Evolutionary conservation across 2,329 filamentous ascomycete genomes (phyloP).

Genomic region (Trichothecium roseum): DNA sequence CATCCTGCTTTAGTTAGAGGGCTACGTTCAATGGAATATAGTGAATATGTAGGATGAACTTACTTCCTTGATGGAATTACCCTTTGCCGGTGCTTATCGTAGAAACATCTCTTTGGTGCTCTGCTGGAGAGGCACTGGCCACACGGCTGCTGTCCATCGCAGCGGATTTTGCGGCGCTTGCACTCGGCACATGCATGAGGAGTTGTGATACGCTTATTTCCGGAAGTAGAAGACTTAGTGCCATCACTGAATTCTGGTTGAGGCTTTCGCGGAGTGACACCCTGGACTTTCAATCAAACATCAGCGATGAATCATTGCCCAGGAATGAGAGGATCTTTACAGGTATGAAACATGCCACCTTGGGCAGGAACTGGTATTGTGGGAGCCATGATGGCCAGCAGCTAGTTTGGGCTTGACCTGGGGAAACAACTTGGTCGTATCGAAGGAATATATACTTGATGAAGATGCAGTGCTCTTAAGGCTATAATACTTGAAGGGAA

Average conservation of each 20-base stretch:
- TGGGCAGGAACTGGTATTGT: slow-evolving; percentile 35
- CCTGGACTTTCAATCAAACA: slow-evolving; percentile 30
- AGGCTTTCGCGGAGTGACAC: slow-evolving; percentile 39
- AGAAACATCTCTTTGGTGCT: slow-evolving; percentile 68
- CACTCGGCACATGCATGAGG: slow-evolving; percentile 65
- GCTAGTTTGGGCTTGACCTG: no score
- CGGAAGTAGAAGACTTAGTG: slow-evolving; percentile 25
- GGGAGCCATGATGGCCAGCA: slow-evolving; percentile 20
- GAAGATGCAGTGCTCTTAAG: neutral
- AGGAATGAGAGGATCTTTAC: slow-evolving; percentile 4
- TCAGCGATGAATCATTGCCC: no score
- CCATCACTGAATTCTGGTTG: slow-evolving; percentile 25
- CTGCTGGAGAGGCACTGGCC: slow-evolving; percentile 76
- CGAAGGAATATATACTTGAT: neutral
- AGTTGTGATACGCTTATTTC: slow-evolving; percentile 41
- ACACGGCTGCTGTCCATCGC: slow-evolving; percentile 72
- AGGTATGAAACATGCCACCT: slow-evolving; percentile 40
- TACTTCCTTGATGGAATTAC: slow-evolving; percentile 72
- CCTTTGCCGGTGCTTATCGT: slow-evolving; percentile 69
- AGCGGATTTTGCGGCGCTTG: slow-evolving; percentile 73
- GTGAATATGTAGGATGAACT: slow-evolving; percentile 18
- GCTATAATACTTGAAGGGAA: neutral
- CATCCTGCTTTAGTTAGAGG: slow-evolving; percentile 29
- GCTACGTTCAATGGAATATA: slow-evolving; percentile 1
- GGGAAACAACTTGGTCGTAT: neutral